Evolutionary conservation across 805 yeast genomes (phyloP).

Genomic region (Yamadazyma kitorensis): DNA sequence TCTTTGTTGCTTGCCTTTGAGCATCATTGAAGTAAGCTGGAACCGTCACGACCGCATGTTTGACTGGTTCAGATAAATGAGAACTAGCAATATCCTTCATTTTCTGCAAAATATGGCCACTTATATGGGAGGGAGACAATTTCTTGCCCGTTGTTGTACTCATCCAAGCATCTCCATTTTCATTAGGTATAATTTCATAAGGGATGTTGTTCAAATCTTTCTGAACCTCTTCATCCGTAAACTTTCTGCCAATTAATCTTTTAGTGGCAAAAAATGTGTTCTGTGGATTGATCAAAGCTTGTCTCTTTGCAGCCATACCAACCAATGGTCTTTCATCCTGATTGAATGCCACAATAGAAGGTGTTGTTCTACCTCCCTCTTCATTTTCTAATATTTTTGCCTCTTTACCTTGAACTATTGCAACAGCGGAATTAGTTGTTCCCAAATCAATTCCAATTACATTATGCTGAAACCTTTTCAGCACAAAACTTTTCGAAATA

Average conservation of each 20-base stretch:
- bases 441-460: conserved; percentile 80
- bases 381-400: conserved; percentile 71
- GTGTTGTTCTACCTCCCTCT: conserved; percentile 78
- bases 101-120: conserved; percentile 60
- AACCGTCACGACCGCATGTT: conserved; percentile 78
- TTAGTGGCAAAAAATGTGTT: conserved; percentile 82
- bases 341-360: conserved; percentile 70
- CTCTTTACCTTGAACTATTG: conserved; percentile 61
- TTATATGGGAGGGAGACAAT: conserved; percentile 69
- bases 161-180: conserved; percentile 71
- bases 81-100: conserved; percentile 66
- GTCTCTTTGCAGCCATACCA: conserved; percentile 75
- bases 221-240: conserved; percentile 66
- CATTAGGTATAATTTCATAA: conserved; percentile 55
- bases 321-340: conserved; percentile 39
- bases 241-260: conserved; percentile 74
- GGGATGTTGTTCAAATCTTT: conserved; percentile 63
- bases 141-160: conserved; percentile 43
- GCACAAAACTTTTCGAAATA: too few relatives aligned
- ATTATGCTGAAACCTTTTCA: conserved; percentile 5
- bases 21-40: conserved; percentile 81
- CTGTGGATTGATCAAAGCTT: conserved; percentile 69
- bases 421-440: conserved; percentile 85
- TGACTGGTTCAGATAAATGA: conserved; percentile 44
- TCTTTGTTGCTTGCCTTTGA: conserved; percentile 81